Base-by-base conservation (phyloP, 202 grass and related monocot genomes). In the Panicum virgatum region DNA sequence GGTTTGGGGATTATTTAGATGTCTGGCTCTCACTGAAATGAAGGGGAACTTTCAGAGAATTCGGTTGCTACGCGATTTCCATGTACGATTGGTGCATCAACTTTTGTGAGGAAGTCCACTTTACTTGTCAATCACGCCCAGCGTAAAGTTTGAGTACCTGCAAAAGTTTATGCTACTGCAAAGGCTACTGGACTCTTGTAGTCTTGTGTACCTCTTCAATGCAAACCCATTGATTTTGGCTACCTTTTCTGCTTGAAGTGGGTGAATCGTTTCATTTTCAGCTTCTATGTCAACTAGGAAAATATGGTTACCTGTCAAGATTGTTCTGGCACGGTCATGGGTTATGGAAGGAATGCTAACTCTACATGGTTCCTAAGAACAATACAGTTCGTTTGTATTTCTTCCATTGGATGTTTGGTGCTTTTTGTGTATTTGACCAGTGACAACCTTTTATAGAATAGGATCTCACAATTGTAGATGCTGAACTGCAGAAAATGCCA, bases 401-500 rank as follows among this genome's bases (percentile, higher is more conserved):
- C 57, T 53, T 39, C 38, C 30, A 1, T 44, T 51, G 23, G 27
- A 50, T 58, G 39, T 30, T 59, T 63, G 20, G 10, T 73, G 52
- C 22, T 45, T 65, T 64, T 76, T 78, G 26, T 1, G 3, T 48
- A 57, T 81, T 26, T 63, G 59, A 89, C n/a, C 38, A 16, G 5
- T 47, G 37, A 27, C 40, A 25, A 61, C 4, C 38, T 57, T 59
- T 57, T 32, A 20, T 78, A 73, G 23, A 52, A 66, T 78, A 44
- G 43, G 25, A 77, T 73, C 75, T 91, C 38, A 89, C 58, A 54
- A 61, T 32, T 66, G 70, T 80, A 51, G 75, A 66, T 50, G 71
- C 40, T 86, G 71, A 29, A 51, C 58, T 90, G 78, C 87, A 98
- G 96, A 93, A 86, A 93, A 90, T 58, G 58, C 68, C 92, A 75